Base-by-base conservation (phyloP, 179 eudicot genomes). In the Silene noctiflora region DNA sequence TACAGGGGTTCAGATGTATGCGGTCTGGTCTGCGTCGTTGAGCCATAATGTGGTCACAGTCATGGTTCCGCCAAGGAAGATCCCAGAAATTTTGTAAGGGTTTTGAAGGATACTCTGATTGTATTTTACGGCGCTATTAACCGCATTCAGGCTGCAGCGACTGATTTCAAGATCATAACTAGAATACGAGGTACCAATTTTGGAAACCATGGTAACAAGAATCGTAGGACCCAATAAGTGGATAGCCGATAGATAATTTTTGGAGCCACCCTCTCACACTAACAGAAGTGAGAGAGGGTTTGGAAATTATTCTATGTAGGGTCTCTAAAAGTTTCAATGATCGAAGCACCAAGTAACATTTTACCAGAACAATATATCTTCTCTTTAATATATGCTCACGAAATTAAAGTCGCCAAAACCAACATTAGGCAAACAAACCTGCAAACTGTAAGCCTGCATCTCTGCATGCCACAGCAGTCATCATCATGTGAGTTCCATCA, bases 401-500 rank as follows among this genome's bases (percentile, higher is more conserved):
- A 14, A 56, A 35, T 19, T 19, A 69, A 58, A 25, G 24, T 4
- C 14, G 20, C 48, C 9, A 55, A 31, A 39, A 78, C 61, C 59
- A 66, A 24, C 20, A 35, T 71, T 21, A 72, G 64, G 73, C 20
- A 76, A 72, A 72, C 76, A 64, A 76, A 93, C 98, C 98, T 86
- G 98, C 98, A 85, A 93, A 93, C 64, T 83, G 88, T 79, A 93
- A 81, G 60, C 98, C 98, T 69, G 96, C 92, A 84, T 91, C 91
- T 53, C 94, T 84, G 82, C 98, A 91, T 35, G 96, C 94, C 51
- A 91, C 82, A 66, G 94, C 96, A 82, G 98, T 93, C 98, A 93
- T 93, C 98, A 93, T 93, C 98, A 93, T 93, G 79, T 93, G 98
- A 67, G 98, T 80, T 24, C 96, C 96, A 78, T 91, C 98, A 66